Evolutionary conservation across 2,329 filamentous ascomycete genomes (phyloP).

Genomic region (Herpotrichia juniperi): DNA sequence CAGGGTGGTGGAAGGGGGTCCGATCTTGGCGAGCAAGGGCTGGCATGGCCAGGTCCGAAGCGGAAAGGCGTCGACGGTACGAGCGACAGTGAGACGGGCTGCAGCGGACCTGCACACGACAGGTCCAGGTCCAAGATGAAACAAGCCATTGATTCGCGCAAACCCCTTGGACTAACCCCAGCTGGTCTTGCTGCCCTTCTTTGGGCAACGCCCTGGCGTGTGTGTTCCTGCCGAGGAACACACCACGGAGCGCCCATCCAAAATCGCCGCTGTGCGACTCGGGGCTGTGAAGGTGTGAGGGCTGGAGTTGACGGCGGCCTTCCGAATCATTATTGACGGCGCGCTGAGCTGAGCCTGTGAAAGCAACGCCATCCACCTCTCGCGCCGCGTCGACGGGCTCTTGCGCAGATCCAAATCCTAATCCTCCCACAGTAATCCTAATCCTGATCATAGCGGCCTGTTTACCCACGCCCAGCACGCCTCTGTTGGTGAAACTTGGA

Average conservation of each 20-base stretch:
- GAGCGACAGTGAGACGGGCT: neutral
- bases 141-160: conserved; percentile 1
- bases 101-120: neutral
- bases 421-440: no score
- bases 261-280: conserved; percentile 1
- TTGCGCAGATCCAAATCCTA: conserved; percentile 8
- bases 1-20: conserved; percentile 18
- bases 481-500: conserved; percentile 19
- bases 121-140: conserved; percentile 3
- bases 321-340: neutral
- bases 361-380: neutral
- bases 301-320: neutral
- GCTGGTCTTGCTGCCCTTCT: neutral
- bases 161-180: neutral
- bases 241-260: conserved; percentile 2
- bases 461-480: conserved; percentile 7
- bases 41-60: neutral
- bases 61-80: conserved; percentile 1
- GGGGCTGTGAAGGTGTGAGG: neutral
- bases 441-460: neutral
- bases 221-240: neutral
- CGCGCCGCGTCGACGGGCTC: neutral
- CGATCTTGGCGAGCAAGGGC: conserved; percentile 5
- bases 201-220: neutral
- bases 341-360: neutral